Percentiles rank a stretch among this genome's conserved stretches.
Conservation (phyloP, 257 asterid species). For the Lithospermum erythrorhizon region DNA sequence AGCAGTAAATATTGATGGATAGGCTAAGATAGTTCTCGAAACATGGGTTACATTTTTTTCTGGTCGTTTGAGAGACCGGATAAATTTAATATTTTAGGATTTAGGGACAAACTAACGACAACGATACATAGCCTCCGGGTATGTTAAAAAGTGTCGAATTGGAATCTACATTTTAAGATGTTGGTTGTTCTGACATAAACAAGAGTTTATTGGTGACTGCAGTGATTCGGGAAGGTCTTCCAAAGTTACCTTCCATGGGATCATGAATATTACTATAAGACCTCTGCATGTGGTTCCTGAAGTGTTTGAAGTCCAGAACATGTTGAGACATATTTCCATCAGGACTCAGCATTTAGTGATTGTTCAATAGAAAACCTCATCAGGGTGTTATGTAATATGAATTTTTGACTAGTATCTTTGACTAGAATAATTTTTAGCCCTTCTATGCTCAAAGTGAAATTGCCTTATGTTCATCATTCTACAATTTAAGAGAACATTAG, state of each 20-base stretch:
- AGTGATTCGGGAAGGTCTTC: not conserved
- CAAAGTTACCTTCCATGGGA: not conserved
- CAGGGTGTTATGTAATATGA: not conserved
- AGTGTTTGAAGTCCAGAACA: not conserved
- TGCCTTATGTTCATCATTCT: not conserved
- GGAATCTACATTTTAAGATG: not conserved
- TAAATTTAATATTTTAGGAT: not conserved
- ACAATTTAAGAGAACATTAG: not conserved
- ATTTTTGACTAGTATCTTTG: not conserved
- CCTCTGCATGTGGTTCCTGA: not conserved
- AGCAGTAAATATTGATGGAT: not conserved
- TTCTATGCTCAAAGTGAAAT: not conserved
- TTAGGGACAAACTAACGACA: not conserved
- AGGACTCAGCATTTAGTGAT: not conserved
- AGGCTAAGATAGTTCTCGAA: not conserved
- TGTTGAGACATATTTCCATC: not conserved
- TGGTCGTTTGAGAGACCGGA: not conserved
- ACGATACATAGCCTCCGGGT: not conserved
- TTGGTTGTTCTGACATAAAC: not conserved
- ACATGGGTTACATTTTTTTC: not conserved
- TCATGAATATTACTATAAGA: not conserved
- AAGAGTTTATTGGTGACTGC: not conserved
- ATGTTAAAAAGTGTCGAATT: not conserved
- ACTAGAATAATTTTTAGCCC: not conserved
- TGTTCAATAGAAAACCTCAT: not conserved